These are phyloP conservation scores for Pseudogymnoascus sp. DNA, from an alignment of 2,329 filamentous ascomycete genomes.

Conservation along the genomic window DNA sequence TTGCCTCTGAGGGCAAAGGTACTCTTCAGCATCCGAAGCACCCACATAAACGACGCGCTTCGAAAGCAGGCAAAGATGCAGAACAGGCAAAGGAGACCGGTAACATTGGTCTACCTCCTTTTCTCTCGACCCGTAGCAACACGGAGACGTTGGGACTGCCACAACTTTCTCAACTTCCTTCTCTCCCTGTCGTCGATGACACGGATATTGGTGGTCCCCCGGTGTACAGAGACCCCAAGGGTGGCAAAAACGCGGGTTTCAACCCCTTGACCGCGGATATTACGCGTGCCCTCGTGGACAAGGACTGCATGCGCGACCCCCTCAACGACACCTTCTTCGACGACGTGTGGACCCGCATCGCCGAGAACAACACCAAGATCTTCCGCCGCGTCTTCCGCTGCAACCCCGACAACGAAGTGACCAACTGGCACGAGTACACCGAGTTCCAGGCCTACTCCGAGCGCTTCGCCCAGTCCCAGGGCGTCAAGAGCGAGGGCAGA, in stretches of 20 bases:
- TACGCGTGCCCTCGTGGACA: conserved; percentile 61
- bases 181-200: conserved; percentile 65
- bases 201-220: conserved; percentile 74
- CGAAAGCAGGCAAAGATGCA: conserved; percentile 14
- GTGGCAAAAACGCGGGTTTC: conserved; percentile 34
- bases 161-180: conserved; percentile 61
- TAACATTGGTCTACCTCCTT: background rate
- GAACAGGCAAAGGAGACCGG: background rate
- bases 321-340: conserved; percentile 75
- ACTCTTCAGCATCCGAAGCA: conserved; percentile 47
- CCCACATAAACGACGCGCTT: conserved; percentile 29
- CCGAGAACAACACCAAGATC: conserved; percentile 91
- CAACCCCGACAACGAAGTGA: conserved; percentile 92
- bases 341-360: conserved; percentile 79
- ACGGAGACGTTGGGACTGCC: conserved; percentile 63
- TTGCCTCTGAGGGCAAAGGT: conserved; percentile 57
- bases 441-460: conserved; percentile 57
- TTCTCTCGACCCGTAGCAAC: conserved; percentile 2
- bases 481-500: conserved; percentile 26
- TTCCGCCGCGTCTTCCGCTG: conserved; percentile 92
- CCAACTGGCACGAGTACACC: conserved; percentile 81
- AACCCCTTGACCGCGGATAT: conserved; percentile 61
- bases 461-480: conserved; percentile 53
- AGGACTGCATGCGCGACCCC: conserved; percentile 93
- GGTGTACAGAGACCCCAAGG: conserved; percentile 46